Evolutionary conservation across 2,329 filamentous ascomycete species (phyloP).

Genomic region (Cryoendolithus antarcticus): DNA sequence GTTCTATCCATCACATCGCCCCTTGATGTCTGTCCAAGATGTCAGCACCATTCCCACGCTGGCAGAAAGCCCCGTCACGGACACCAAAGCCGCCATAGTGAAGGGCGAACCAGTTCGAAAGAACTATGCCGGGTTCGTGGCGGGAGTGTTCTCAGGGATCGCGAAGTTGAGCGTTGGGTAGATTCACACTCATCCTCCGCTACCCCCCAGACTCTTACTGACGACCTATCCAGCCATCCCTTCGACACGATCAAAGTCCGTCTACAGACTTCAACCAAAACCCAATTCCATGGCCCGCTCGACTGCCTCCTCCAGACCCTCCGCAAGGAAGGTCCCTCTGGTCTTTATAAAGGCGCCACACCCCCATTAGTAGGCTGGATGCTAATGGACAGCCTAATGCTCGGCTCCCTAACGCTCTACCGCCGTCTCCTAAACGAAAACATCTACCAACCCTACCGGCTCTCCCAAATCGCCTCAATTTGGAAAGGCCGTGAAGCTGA

Average conservation of each 20-base stretch:
- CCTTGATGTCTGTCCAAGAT: no score
- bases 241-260: constrained; percentile 98
- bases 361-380: constrained; percentile 94
- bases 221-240: constrained; percentile 32
- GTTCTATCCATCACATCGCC: no score
- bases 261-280: constrained; percentile 67
- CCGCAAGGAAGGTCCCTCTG: constrained; percentile 68
- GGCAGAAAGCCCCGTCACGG: no score
- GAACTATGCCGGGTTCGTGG: constrained; percentile 50
- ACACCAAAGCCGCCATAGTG: no score
- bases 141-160: constrained; percentile 88
- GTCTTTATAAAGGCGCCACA: constrained; percentile 87
- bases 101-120: no score
- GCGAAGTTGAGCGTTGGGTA: constrained; percentile 67
- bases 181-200: no score
- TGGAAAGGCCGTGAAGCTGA: constrained; percentile 20
- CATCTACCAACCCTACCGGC: constrained; percentile 49
- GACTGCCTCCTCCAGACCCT: constrained; percentile 78
- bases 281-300: constrained; percentile 72
- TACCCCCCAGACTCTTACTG: no score
- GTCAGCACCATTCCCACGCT: no score
- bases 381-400: constrained; percentile 92
- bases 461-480: constrained; percentile 7
- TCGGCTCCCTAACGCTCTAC: constrained; percentile 84
- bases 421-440: constrained; percentile 70